Evolutionary conservation across 768 basidiomycete genomes (phyloP).

Genomic region (Pleurotus tuoliensis): DNA sequence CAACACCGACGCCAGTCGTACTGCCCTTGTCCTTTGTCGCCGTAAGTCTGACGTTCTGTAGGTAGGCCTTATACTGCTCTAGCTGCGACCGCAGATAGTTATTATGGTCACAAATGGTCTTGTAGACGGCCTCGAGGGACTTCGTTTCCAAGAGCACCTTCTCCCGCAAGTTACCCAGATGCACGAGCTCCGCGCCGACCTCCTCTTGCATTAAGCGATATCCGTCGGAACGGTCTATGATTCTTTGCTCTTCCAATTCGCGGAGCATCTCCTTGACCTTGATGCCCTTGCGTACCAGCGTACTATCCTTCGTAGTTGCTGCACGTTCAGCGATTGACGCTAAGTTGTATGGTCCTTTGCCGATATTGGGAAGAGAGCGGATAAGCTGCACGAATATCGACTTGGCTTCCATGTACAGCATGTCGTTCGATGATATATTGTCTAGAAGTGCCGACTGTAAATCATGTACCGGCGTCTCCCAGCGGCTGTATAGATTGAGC

Average conservation of each 20-base stretch:
- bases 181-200: conserved; percentile 90
- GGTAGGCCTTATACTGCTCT: conserved; percentile 99
- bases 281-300: conserved; percentile 94
- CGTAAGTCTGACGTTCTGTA: conserved; percentile 94
- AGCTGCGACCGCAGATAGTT: conserved; percentile 93
- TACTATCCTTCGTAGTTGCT: conserved; percentile 95
- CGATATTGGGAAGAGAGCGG: conserved; percentile 86
- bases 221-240: conserved; percentile 78
- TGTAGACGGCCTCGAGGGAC: conserved; percentile 94
- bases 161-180: conserved; percentile 94
- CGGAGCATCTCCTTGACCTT: conserved; percentile 99
- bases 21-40: conserved; percentile 86
- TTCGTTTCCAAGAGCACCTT: conserved; percentile 92
- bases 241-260: conserved; percentile 86
- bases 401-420: conserved; percentile 99
- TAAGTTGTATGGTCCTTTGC: conserved; percentile 88
- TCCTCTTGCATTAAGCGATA: conserved; percentile 98
- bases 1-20: conserved; percentile 87
- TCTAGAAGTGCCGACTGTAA: conserved; percentile 96
- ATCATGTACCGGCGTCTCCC: conserved; percentile 99
- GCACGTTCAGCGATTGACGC: conserved; percentile 88
- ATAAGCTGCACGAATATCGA: conserved; percentile 98
- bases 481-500: conserved; percentile 89
- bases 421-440: conserved; percentile 94
- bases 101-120: conserved; percentile 99